These are phyloP conservation scores for Hyphodiscus sp. DNA, from an alignment of 2,329 filamentous ascomycete species.

Conservation along the genomic window DNA sequence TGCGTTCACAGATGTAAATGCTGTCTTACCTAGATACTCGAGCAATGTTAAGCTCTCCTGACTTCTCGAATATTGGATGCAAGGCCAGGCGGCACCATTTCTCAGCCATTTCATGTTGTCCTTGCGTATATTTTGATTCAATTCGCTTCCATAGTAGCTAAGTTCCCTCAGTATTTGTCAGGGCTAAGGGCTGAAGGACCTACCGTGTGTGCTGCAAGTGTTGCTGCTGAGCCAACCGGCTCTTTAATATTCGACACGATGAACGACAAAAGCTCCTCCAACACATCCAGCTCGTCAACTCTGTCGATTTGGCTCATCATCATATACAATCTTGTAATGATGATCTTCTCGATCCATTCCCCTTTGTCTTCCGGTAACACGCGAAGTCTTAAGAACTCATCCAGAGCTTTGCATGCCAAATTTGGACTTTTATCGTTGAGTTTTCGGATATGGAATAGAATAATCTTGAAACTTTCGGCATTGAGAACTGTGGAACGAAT, in stretches of 20 bases:
- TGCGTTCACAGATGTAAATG: neutral
- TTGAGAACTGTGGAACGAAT: constrained; percentile 53
- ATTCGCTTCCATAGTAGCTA: constrained; percentile 78
- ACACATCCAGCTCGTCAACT: constrained; percentile 30
- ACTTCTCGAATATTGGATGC: constrained; percentile 58
- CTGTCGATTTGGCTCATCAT: constrained; percentile 40
- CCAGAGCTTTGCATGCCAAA: constrained; percentile 47
- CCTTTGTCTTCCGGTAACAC: constrained; percentile 43
- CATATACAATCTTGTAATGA: constrained; percentile 65
- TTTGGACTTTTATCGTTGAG: constrained; percentile 49
- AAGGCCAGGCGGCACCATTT: constrained; percentile 67
- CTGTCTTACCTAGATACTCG: constrained; percentile 57
- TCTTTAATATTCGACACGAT: constrained; percentile 40
- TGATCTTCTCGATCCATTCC: constrained; percentile 61
- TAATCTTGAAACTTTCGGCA: constrained; percentile 55
- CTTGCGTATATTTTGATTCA: constrained; percentile 50
- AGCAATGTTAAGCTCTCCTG: constrained; percentile 58
- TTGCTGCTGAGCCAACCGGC: constrained; percentile 51
- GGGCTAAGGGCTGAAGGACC: constrained; percentile 21
- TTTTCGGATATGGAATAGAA: constrained; percentile 63
- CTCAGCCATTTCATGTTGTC: constrained; percentile 48
- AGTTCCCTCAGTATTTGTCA: constrained; percentile 14
- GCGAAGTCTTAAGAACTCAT: constrained; percentile 55
- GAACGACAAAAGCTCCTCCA: constrained; percentile 38
- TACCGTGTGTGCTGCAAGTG: constrained; percentile 63